Conservation (phyloP, 352 stramenopile genomes). For the Globisporangium takayamanum region DNA sequence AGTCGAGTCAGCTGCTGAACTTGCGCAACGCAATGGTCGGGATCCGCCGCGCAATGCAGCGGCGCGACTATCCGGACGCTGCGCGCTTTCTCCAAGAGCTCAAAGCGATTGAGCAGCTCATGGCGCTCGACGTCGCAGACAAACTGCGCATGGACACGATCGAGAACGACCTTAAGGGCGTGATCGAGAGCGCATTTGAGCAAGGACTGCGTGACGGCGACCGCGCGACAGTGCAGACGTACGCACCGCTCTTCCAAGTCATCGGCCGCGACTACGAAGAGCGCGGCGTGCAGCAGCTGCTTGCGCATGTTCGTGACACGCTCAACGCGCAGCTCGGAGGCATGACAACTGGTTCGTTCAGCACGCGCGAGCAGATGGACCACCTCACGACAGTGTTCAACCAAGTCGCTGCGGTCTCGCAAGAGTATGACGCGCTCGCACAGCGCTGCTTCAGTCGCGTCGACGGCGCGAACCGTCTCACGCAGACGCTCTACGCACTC, state of each 20-base stretch:
- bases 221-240: slow-evolving; percentile 41
- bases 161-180: slow-evolving; percentile 73
- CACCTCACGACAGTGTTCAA: slow-evolving; percentile 77
- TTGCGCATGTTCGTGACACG: slow-evolving; percentile 34
- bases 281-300: slow-evolving; percentile 46
- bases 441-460: slow-evolving; percentile 48
- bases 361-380: slow-evolving; percentile 68
- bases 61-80: slow-evolving; percentile 62
- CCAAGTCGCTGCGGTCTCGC: slow-evolving; percentile 48
- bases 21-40: slow-evolving; percentile 72
- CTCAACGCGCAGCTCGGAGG: slow-evolving; percentile 28
- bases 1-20: slow-evolving; percentile 66
- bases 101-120: slow-evolving; percentile 67
- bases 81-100: slow-evolving; percentile 70
- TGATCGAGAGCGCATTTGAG: slow-evolving; percentile 69
- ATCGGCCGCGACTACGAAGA: slow-evolving; percentile 68
- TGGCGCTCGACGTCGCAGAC: slow-evolving; percentile 73
- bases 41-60: slow-evolving; percentile 69
- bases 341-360: slow-evolving; percentile 45
- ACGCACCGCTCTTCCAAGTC: slow-evolving; percentile 69
- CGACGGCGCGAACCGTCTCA: slow-evolving; percentile 40
- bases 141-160: slow-evolving; percentile 80
- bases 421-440: slow-evolving; percentile 56
- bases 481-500: slow-evolving; percentile 46
- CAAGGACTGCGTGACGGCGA: slow-evolving; percentile 42